Base-by-base conservation (phyloP, 306 rosid species). In the Lathyrus sativus region DNA sequence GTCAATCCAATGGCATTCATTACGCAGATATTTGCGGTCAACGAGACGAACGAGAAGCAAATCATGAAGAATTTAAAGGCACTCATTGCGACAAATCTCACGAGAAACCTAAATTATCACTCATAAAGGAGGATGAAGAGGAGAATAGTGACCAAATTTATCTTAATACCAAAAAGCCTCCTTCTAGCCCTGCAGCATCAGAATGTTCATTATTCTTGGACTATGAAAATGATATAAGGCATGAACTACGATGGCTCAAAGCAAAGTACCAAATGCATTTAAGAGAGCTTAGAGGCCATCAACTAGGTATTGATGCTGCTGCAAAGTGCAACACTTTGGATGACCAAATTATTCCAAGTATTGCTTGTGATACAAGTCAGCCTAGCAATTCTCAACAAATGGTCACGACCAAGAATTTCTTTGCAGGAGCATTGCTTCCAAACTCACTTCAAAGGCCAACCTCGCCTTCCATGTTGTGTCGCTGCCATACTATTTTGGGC, bases 221-320 rank as follows among this genome's bases (percentile, higher is more conserved):
- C 74, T 68, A 56, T 45, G 97, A 86, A 76, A 95, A 95, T 57
- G 96, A 90, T 62, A 88, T 95, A 46, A 85, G 97, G 67, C 99
- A 95, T 80, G 99, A 95, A 82, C 73, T 95, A 7, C 84, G 97
- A 84, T 95, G 99, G 99, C 97, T 95, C 74, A 95, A 88, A 82
- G 99, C 96, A 62, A 95, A 83, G 72, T 95, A 88, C 80, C 97
- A 95, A 80, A 72, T 90, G 84, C 97, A 95, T 85, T 48, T 88
- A 79, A 84, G 96, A 70, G 99, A 83, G 87, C 81, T 85, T n/a
- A 87, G 84, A 77, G 86, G 85, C 77, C 95, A 83, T 38, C 95
- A 88, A 54, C 71, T 90, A 29, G 82, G 84, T 51, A n/a, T n/a
- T n/a, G n/a, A n/a, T n/a, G n/a, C n/a, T n/a, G n/a, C n/a, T n/a